Base-by-base conservation (phyloP, 2,329 filamentous ascomycete genomes). In the Ophiostoma quercus region DNA sequence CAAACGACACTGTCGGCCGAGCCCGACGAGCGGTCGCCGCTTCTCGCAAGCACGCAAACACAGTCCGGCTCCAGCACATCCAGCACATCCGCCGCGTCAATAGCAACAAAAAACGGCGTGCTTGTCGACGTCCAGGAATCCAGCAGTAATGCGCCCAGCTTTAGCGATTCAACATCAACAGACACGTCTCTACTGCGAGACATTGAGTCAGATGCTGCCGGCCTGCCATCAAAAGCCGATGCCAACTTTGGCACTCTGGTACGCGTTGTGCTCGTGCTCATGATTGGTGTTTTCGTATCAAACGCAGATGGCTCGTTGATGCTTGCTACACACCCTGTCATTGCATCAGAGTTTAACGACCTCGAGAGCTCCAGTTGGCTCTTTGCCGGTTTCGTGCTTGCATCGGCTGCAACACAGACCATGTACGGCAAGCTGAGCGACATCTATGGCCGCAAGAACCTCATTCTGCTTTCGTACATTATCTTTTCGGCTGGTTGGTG, bases 241-340 rank as follows among this genome's bases (percentile, higher is more conserved):
- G 11, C 66, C 66, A 37, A 25, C 39, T 25, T 54, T 5, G 41
- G 25, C 12, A 51, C 62, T 1, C 60, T 73, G 1, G 12, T 66
- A 14, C 70, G 70, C 25, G 70, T 69, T 39, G 70, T 74, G 2
- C 34, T 70, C 1, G 73, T 74, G 9, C 68, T 74, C 19, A 70
- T 71, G 69, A 71, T 74, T 19, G 86, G 86, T 12, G 86, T 89
- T 16, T 91, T 92, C 73, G 84, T 90, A 14, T 84, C 85, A 7
- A 88, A 88, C 69, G 84, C 85, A 19, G 90, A 92, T 74, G 79
- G 80, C 0, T 88, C 87, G 1, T 79, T 92, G 0, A 83, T 92
- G 0, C 79, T 92, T 41, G 89, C 90, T 0, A 90, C 89, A 0
- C 87, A 90, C 71, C 84, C 85, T 0, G 80, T 80, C 3, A 87